Evolutionary conservation across 1,284 basidiomycete genomes (phyloP), one percentile per base, ranked within the genome.

Genomic region (Papiliotrema fonsecae): DNA sequence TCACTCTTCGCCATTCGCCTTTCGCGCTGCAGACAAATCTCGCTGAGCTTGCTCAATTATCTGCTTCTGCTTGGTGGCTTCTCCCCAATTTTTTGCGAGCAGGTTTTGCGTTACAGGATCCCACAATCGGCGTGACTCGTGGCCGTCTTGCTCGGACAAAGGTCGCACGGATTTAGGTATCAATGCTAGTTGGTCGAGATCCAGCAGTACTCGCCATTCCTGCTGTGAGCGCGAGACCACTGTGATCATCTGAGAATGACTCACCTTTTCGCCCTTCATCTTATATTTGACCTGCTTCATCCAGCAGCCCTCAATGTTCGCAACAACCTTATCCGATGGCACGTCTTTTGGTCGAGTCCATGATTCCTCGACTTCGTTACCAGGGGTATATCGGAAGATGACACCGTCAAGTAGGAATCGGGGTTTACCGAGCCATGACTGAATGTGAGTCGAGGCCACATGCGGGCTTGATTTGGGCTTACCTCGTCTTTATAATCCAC

Each of bases 401-500:
- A 94, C 84, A 41, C 92, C 94, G 62, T 97, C 94, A 11, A 91
- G 62, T 27, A 86, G 77, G 77, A 89, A 97, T 54, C 88, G 86
- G 5, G 94, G 84, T 61, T 80, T 85, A 40, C 90, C 86, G 38
- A 98, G 78, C 94, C 94, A 98, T 10, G 88, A 88, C 87, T 88
- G 45, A 38, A 46, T 4, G 48, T 52, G 18, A 45, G 31, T 30
- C 11, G 22, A 30, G 27, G 40, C 24, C 16, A 21, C 19, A 24
- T 30, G 25, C 16, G 30, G 11, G 16, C 42, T 42, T 11, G 4
- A 36, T 22, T 26, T 7, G 4, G 14, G 22, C 82, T 42, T 54
- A 88, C 87, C 82, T 98, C 92, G 65, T 98, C 94, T 75, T 92
- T 92, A 77, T 96, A 97, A 62, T 94, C 90, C 50, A 96, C 81